Percentiles rank a stretch among this genome's conserved stretches.
Evolutionary conservation across 2,329 filamentous ascomycete species (phyloP).

Genomic region (Stachybotrys chartarum): DNA sequence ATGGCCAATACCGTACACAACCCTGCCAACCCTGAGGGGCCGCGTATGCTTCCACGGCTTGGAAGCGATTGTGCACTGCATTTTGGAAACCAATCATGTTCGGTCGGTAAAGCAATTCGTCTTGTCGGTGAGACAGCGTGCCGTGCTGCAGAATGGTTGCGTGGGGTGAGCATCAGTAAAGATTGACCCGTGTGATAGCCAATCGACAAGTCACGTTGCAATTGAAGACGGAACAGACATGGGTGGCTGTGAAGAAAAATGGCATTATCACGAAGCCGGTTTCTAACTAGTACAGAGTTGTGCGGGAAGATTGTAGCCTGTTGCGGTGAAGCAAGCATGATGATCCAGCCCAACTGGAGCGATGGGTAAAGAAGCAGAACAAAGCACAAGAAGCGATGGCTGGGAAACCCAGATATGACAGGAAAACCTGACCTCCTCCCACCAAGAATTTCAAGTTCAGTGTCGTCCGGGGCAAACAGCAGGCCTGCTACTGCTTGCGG

Average conservation of each 20-base stretch:
- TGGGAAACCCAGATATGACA: conserved; percentile 3
- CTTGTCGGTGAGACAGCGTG: too few relatives aligned
- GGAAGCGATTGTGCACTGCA: too few relatives aligned
- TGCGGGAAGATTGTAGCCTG: conserved; percentile 8
- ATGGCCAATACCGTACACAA: too few relatives aligned
- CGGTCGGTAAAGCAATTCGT: too few relatives aligned
- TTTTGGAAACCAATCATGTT: too few relatives aligned
- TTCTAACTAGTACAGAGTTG: conserved; percentile 6
- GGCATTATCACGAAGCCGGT: not conserved
- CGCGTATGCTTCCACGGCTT: too few relatives aligned
- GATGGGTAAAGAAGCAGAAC: conserved; percentile 26
- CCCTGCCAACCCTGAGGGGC: too few relatives aligned
- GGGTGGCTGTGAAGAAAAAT: not conserved
- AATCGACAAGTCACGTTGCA: not conserved
- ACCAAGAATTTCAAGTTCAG: conserved; percentile 15
- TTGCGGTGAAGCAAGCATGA: not conserved
- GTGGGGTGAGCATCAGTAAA: too few relatives aligned
- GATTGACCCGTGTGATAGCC: not conserved
- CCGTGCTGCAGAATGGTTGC: too few relatives aligned
- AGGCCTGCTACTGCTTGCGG: conserved; percentile 28
- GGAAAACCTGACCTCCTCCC: conserved; percentile 1
- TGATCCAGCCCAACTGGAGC: conserved; percentile 16
- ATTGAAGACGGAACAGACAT: not conserved
- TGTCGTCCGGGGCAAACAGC: conserved; percentile 21
- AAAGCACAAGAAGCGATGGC: conserved; percentile 28